Base-by-base conservation (phyloP, 495 filamentous ascomycete genomes). In the Bacidia gigantensis region DNA sequence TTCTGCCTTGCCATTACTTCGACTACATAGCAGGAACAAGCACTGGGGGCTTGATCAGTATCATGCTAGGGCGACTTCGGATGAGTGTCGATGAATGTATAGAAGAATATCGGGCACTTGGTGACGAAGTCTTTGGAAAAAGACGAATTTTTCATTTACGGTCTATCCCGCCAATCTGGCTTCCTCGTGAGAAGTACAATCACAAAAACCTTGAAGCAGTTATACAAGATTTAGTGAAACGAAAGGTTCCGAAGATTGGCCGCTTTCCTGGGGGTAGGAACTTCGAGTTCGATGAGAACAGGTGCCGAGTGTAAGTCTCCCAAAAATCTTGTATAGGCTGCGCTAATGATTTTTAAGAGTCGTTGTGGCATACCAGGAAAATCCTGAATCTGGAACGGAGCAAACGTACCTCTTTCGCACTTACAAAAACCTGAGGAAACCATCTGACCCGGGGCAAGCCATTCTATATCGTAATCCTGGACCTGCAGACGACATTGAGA, bases 61-160 rank as follows among this genome's bases (percentile, higher is more conserved):
- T 77, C 22, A 70, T 78, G 65, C 66, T 79, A 10, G 74, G 73
- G 1, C 62, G 76, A 12, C 58, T 78, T 11, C 64, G 69, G 25
- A 77, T 79, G 73, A 70, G 65, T 2, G 67, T 77, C 10, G 64
- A 72, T 11, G 69, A 77, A 53, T 75, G 69, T 48, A 64, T 77
- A 35, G 58, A 64, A 12, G 68, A 73, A 12, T 79, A 79, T 50
- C 53, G 62, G 20, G 51, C 61, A 20, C 67, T 77, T 38, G 69
- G 70, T 11, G 61, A 67, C 3, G 56, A 69, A 44, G 64, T 76
- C 0, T 75, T 76, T 55, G 73, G 67, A 9, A 63, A 54, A 11
- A 57, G 54, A 24, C 60, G 59, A 20, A 44, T 12, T 29, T 54
- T 62, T 23, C 56, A 53, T 54, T 14, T 52, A 14, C 51, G 50